Base-by-base conservation (phyloP, 257 asterid genomes). In the Solanum pimpinellifolium region DNA sequence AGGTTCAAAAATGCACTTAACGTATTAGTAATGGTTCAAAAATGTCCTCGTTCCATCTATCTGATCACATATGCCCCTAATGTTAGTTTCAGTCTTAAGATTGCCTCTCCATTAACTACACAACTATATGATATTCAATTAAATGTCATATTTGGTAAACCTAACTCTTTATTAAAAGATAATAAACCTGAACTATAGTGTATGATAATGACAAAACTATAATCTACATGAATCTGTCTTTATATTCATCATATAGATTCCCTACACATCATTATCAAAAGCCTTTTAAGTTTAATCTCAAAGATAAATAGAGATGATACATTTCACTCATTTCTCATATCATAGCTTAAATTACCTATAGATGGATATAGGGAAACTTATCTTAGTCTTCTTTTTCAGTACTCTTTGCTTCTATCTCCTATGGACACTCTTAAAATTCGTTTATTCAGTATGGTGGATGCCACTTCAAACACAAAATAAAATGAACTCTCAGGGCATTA, bases 401-500 rank as follows among this genome's bases (percentile, higher is more conserved):
- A 12, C 62, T 62, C 21, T 91, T 47, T 88, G 86, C 81, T 39
- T 88, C 86, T 90, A 27, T 88, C 80, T 90, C 12, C 83, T 95
- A 33, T 85, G 78, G 85, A 56, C 74, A 66, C 46, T 92, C 27
- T 29, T 90, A 59, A 90, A 87, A 73, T 93, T 91, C 83, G 86
- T 93, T 77, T 83, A 91, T 39, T 41, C 4, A 10, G 89, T 89
- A 90, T 92, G 93, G 92, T 90, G 92, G 95, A 90, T 37, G 1
- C 95, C 96, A 12, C 56, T 76, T 87, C 89, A 65, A 59, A 75
- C 91, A 37, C 91, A 88, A 74, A 76, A 84, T 21, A 86, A 15
- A 23, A 86, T 94, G 95, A 88, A 23, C 10, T 90, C 90, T 18
- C 98, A 93, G 75, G 97, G 98, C 74, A 90, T 93, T 89, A 90